Conservation (phyloP, 139 green algal species). For the Auxenochlorella protothecoides region DNA sequence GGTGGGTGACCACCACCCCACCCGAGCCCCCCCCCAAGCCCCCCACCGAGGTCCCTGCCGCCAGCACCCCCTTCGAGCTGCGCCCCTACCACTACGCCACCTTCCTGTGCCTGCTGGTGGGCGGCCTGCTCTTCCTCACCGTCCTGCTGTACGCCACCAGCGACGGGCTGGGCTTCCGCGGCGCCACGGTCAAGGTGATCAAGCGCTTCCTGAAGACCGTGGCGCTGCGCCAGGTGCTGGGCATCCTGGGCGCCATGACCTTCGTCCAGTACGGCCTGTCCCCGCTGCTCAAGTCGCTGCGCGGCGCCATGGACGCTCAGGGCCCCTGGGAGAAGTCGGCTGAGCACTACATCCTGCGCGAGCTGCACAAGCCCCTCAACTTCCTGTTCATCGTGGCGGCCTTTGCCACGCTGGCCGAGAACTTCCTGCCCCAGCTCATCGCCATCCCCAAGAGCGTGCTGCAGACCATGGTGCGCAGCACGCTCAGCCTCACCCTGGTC, state of each 20-base stretch:
- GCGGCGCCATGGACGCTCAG: conserved; percentile 21
- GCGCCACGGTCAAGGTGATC: conserved; percentile 23
- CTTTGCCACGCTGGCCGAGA: conserved; percentile 73
- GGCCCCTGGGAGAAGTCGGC: conserved; percentile 41
- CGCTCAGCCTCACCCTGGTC: conserved; percentile 75
- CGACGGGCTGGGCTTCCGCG: conserved; percentile 38
- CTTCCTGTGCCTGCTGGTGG: conserved; percentile 33
- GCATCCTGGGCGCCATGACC: conserved; percentile 28
- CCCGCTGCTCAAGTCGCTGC: conserved; percentile 36
- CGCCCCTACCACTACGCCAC: conserved; percentile 22
- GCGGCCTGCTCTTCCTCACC: conserved; percentile 39
- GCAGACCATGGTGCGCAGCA: conserved; percentile 58
- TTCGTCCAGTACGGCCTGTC: conserved; percentile 37
- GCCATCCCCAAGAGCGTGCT: conserved; percentile 51
- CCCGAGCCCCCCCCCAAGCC: too few relatives aligned
- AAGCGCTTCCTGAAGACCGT: conserved; percentile 52
- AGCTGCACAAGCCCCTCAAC: conserved; percentile 82
- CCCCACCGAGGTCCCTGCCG: too few relatives aligned
- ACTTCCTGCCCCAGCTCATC: conserved; percentile 76
- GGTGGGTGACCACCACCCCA: too few relatives aligned
- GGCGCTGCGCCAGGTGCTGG: conserved; percentile 47
- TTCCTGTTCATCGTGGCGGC: conserved; percentile 78
- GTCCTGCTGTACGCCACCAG: conserved; percentile 45
- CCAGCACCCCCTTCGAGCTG: neutral
- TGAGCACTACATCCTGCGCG: conserved; percentile 58